Conservation (phyloP, 108 stramenopile species). For the Nitzschia sp. region DNA sequence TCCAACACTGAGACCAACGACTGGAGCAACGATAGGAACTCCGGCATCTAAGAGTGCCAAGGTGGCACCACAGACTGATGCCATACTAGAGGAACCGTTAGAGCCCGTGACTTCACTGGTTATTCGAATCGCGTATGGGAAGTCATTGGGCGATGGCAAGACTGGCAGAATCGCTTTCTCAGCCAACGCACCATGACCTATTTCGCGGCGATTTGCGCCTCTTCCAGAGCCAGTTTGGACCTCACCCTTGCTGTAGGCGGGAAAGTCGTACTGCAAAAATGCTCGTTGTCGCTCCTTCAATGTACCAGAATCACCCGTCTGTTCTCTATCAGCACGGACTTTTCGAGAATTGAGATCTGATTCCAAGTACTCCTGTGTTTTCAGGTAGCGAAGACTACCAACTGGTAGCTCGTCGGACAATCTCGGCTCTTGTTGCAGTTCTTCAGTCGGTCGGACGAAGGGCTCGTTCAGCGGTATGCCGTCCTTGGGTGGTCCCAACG, state of each 20-base stretch:
- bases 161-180: slow-evolving; percentile 86
- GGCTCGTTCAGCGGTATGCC: slow-evolving; percentile 54
- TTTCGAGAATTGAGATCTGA: slow-evolving; percentile 61
- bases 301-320: slow-evolving; percentile 70
- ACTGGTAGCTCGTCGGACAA: slow-evolving; percentile 42
- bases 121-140: slow-evolving; percentile 88
- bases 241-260: slow-evolving; percentile 71
- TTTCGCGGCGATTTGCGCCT: slow-evolving; percentile 64
- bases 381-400: slow-evolving; percentile 58
- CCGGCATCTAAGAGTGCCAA: slow-evolving; percentile 92
- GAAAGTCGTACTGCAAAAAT: slow-evolving; percentile 91
- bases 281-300: slow-evolving; percentile 53
- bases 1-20: slow-evolving; percentile 91
- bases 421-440: slow-evolving; percentile 4
- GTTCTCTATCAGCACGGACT: slow-evolving; percentile 58
- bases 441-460: slow-evolving; percentile 19
- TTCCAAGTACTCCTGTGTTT: slow-evolving; percentile 58
- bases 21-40: slow-evolving; percentile 79
- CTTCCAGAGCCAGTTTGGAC: slow-evolving; percentile 42
- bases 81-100: slow-evolving; percentile 46
- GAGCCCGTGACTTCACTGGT: slow-evolving; percentile 84
- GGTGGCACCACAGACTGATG: slow-evolving; percentile 60
- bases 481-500: slow-evolving; percentile 67
- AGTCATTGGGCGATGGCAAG: slow-evolving; percentile 64
- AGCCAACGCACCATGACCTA: slow-evolving; percentile 83